phyloP scores from a whole-genome alignment of 768 basidiomycete species.

The Rhodotorula kratochvilovae region DNA sequence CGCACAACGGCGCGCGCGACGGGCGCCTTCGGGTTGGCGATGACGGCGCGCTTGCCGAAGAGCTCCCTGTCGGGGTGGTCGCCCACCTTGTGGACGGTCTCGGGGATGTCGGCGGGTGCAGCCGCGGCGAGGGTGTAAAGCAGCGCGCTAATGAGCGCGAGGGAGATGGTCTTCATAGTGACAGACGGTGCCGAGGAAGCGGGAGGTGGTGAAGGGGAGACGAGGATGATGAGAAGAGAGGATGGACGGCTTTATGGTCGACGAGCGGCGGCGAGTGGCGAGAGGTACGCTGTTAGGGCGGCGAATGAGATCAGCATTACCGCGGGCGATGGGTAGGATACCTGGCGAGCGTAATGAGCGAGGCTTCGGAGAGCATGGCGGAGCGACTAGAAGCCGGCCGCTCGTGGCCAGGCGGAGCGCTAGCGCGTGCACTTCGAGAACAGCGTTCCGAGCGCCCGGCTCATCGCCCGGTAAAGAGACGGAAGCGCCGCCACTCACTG shows the following conservation, averaged over 20 bases:
- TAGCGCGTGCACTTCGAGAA: not conserved
- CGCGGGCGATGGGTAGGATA: not conserved
- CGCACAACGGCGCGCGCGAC: not conserved
- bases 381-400: not conserved
- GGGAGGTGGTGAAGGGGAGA: not conserved
- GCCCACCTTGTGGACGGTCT: not conserved
- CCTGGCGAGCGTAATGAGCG: not conserved
- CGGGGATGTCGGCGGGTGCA: not conserved
- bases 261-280: not conserved
- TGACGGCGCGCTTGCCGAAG: not conserved
- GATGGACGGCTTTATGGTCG: not conserved
- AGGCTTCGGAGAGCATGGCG: not conserved
- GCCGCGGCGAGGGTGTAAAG: not conserved
- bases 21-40: no score
- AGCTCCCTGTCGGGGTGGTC: conserved; percentile 4
- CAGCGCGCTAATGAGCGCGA: not conserved
- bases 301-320: not conserved
- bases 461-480: not conserved
- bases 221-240: not conserved
- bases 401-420: not conserved
- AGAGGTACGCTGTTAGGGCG: not conserved
- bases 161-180: not conserved
- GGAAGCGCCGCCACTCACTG: not conserved
- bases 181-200: not conserved
- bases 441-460: not conserved